Conservation (phyloP, 148 eudicot species). For the Rhododendron williamsianum region DNA sequence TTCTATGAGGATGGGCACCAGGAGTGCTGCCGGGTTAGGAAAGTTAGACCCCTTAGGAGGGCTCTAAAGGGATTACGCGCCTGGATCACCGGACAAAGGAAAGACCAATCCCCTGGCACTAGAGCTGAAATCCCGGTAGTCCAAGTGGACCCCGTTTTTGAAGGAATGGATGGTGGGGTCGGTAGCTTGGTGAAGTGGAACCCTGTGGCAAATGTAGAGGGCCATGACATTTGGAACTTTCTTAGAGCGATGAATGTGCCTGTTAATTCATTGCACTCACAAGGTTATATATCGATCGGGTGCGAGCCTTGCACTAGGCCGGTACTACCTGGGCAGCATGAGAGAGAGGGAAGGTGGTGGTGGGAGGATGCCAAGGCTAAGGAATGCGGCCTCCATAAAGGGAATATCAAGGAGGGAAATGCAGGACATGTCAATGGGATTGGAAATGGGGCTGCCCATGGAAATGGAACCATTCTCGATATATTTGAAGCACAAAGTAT, state of each 20-base stretch:
- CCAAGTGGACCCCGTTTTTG: slow-evolving; percentile 13
- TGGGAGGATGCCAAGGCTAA: slow-evolving; percentile 18
- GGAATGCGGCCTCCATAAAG: slow-evolving; percentile 20
- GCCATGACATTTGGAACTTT: slow-evolving; percentile 13
- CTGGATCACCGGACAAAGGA: slow-evolving; percentile 20
- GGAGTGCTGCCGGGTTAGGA: slow-evolving; percentile 18
- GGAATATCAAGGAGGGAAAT: slow-evolving; percentile 9
- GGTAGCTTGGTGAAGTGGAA: slow-evolving; percentile 21
- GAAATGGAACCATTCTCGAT: background rate
- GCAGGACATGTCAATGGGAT: background rate
- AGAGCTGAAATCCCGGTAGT: slow-evolving; percentile 15
- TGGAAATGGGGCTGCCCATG: background rate
- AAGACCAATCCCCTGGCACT: slow-evolving; percentile 18
- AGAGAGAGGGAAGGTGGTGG: slow-evolving; percentile 23
- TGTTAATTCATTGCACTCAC: slow-evolving; percentile 11
- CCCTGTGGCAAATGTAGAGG: slow-evolving; percentile 16
- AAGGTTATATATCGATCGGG: slow-evolving; percentile 16
- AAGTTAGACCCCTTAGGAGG: slow-evolving; percentile 12
- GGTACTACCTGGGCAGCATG: slow-evolving; percentile 14
- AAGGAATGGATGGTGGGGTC: slow-evolving; percentile 13
- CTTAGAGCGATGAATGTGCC: slow-evolving; percentile 18
- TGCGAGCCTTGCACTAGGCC: slow-evolving; percentile 20
- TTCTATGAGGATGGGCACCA: slow-evolving; percentile 17
- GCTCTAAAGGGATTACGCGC: slow-evolving; percentile 13
- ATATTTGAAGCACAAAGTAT: slow-evolving; percentile 3